Base-by-base conservation (phyloP, 495 filamentous ascomycete species). In the Daldinia vernicosa region DNA sequence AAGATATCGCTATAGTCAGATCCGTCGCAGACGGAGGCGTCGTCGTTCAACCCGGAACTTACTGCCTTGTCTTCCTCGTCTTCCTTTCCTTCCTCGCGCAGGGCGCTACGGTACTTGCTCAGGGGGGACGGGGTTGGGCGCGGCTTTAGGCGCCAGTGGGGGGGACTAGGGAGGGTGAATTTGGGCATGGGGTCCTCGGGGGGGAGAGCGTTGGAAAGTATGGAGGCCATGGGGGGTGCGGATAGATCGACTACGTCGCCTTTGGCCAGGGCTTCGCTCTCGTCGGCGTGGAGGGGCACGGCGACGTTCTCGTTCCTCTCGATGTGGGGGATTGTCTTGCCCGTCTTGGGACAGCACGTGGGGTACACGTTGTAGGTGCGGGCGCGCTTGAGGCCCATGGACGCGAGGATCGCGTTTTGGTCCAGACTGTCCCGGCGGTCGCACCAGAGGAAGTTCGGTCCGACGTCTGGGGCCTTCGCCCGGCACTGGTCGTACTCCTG, bases 391-490 rank as follows among this genome's bases (percentile, higher is more conserved):
- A 40, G 22, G n/a, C 67, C 67, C 37, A 7, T 57, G 7, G 60
- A 60, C 0, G 60, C 60, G 4, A 64, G 60, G n/a, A 69, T 54
- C 6, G 67, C 40, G n/a, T 45, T 47, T 12, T 64, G 33, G 5
- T 69, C 66, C 3, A 63, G 45, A 12, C 54, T 63, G 43, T 63
- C 60, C 3, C 67, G 60, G 5, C 54, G 22, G 24, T 64, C 19
- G 0, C 19, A 15, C 43, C 56, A 55, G 26, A 69, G 43, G 17
- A 58, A 63, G 11, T 63, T 28, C 5, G 27, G 24, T 1, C 22
- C 26, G 45, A 69, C 37, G 5, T 9, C 5, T 22, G 43, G 43
- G 9, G 43, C 43, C 17, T 24, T 22, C 2, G 43, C 43, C 19
- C 43, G 43, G 43, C 43, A 47, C 43, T 1, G 17, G 8, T 47